phyloP scores from a whole-genome alignment of 768 basidiomycete genomes.

The Dioszegia hungarica region DNA sequence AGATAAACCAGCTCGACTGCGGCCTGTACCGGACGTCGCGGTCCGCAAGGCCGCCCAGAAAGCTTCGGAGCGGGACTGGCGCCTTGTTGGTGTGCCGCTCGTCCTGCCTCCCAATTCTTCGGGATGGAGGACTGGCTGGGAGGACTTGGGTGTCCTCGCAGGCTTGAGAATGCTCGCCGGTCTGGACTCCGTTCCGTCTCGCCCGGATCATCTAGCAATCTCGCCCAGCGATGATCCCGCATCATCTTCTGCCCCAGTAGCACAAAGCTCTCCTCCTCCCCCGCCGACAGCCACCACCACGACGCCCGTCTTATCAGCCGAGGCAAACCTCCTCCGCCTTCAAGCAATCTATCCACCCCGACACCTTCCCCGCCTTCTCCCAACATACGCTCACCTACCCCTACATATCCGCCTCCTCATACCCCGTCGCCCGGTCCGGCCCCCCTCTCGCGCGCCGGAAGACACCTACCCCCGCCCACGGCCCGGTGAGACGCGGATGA shows the following conservation, averaged over 20 bases:
- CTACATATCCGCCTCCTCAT: slow-evolving; percentile 7
- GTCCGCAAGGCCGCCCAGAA: slow-evolving; percentile 5
- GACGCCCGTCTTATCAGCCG: too few relatives aligned
- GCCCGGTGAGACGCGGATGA: slow-evolving; percentile 15
- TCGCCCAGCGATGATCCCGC: not conserved
- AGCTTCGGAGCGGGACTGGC: slow-evolving; percentile 9
- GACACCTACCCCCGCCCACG: not conserved
- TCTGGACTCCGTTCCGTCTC: not conserved
- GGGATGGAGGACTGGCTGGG: slow-evolving; percentile 26
- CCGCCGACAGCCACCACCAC: too few relatives aligned
- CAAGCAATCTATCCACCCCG: not conserved
- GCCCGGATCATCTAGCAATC: not conserved
- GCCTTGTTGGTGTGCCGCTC: slow-evolving; percentile 17
- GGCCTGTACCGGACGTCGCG: slow-evolving; percentile 2
- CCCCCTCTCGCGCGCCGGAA: not conserved
- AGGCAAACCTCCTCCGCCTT: too few relatives aligned
- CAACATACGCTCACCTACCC: slow-evolving; percentile 7
- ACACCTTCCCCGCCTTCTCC: not conserved
- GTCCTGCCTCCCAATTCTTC: slow-evolving; percentile 4
- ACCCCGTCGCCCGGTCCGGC: not conserved
- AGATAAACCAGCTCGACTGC: slow-evolving; percentile 9
- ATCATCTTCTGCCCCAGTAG: not conserved
- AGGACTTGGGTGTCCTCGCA: slow-evolving; percentile 13
- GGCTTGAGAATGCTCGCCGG: slow-evolving; percentile 23
- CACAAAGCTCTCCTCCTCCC: too few relatives aligned